Conservation (phyloP, 306 rosid genomes). For the Notholithocarpus densiflorus region DNA sequence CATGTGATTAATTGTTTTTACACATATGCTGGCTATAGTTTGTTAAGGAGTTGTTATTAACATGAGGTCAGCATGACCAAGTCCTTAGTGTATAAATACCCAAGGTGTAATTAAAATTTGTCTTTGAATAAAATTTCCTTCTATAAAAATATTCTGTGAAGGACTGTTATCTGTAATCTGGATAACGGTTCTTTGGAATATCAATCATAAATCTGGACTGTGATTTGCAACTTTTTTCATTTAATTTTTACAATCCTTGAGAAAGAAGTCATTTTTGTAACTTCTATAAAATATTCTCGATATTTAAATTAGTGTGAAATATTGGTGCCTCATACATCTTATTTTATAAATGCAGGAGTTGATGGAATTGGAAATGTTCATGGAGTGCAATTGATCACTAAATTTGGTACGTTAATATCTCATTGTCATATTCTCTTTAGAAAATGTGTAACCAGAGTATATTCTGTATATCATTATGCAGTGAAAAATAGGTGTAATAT, state of each 20-base stretch:
- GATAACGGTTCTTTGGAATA: no score
- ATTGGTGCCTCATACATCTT: slow-evolving; percentile 10
- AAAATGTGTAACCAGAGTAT: slow-evolving; percentile 4
- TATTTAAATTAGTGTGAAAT: not conserved
- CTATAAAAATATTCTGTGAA: no score
- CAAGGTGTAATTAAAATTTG: no score
- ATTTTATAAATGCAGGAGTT: slow-evolving; percentile 62
- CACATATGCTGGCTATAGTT: no score
- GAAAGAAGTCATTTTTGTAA: not conserved
- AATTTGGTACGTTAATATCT: slow-evolving; percentile 54
- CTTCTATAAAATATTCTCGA: not conserved
- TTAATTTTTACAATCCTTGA: not conserved
- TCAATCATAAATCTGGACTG: no score
- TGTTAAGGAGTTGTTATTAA: no score
- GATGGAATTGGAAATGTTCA: slow-evolving; percentile 84
- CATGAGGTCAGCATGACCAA: no score
- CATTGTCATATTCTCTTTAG: slow-evolving; percentile 12
- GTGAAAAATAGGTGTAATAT: not conserved
- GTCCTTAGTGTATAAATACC: no score
- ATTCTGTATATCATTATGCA: not conserved
- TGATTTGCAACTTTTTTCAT: no score
- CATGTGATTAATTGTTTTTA: no score
- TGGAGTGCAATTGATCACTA: slow-evolving; percentile 77
- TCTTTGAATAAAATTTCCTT: no score
- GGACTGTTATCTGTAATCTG: no score